A percentile compares a stretch with the other conserved stretches of the same genome.
Conservation (phyloP, 116 monocot genomes). For the Phalaenopsis hybrid region DNA sequence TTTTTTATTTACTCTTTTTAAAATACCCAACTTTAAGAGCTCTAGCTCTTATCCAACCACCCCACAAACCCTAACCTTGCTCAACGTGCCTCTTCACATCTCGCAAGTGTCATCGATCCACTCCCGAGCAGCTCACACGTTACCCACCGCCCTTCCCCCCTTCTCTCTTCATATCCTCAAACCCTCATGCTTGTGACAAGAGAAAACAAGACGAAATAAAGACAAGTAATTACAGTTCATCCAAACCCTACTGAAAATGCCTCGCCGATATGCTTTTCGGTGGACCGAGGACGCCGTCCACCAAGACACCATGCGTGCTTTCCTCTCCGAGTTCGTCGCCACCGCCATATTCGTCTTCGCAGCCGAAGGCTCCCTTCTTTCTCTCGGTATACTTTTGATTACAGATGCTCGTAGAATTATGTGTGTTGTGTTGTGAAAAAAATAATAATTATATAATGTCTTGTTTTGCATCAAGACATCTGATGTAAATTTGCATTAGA, state of each 20-base stretch:
- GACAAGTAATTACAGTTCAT: no score
- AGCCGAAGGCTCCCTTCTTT: conserved; percentile 74
- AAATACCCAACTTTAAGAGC: no score
- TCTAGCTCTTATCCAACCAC: no score
- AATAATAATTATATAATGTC: no score
- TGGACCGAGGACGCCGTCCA: conserved; percentile 57
- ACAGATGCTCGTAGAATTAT: no score
- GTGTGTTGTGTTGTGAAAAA: no score
- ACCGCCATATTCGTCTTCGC: conserved; percentile 92
- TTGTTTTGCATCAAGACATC: no score
- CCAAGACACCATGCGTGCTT: conserved; percentile 53
- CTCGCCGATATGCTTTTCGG: conserved; percentile 41
- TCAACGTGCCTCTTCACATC: conserved; percentile 32
- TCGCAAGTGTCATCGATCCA: conserved; percentile 30
- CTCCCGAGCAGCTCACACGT: conserved; percentile 1
- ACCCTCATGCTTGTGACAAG: background rate
- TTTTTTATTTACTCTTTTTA: no score
- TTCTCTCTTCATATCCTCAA: background rate
- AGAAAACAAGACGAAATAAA: background rate
- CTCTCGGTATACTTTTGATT: conserved; percentile 32
- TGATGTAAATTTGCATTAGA: no score
- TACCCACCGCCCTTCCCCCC: background rate
- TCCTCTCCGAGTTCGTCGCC: conserved; percentile 74
- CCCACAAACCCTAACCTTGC: background rate
- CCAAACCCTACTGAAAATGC: conserved; percentile 19